Evolutionary conservation across 177 flowering plant species (phyloP), one percentile per base, ranked within the genome.

Genomic region (Vitis hybrid): DNA sequence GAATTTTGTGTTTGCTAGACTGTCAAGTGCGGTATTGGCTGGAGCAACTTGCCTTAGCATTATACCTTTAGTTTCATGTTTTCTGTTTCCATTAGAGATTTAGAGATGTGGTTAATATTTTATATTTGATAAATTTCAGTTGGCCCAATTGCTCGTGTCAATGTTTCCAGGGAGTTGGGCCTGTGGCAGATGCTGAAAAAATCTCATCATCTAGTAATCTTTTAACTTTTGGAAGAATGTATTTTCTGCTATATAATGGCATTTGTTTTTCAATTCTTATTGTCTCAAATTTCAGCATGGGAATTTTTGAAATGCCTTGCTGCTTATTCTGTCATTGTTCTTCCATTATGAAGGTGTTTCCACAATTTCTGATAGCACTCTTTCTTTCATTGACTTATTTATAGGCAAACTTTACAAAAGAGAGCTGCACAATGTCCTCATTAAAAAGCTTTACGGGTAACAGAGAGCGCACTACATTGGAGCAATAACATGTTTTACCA

Each of bases 331-430:
- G 5, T 33, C 45, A 14, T 22, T 3, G 26, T 22, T 22, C 26
- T 22, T 22, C 26, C 26, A 22, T 22, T 22, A 22, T 22, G 26
- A 22, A 22, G 26, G 26, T 22, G 26, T 22, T 22, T 2, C 26
- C 26, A 22, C 26, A 22, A 22, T 22, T 22, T 22, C 26, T 22
- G 26, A 22, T 22, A 22, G 26, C 26, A 0, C 26, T 1, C 26
- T 22, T 22, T 22, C 26, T 22, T 22, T 22, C 55, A 52, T 39
- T 67, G 19, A 1, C 26, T 52, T 3, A 20, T 62, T 16, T 65
- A 33, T 84, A 96, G 99, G 98, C 94, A 22, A 90, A 94, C 72
- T 91, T 92, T 74, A 83, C 97, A 94, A 92, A 76, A 74, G 97
- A 52, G 97, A 92, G 0, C 6, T 11, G 2, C 10, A 14, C 22